Percentiles rank a stretch among this genome's conserved stretches.
Conservation (phyloP, 768 basidiomycete species). For the Pulveroboletus sp. region DNA sequence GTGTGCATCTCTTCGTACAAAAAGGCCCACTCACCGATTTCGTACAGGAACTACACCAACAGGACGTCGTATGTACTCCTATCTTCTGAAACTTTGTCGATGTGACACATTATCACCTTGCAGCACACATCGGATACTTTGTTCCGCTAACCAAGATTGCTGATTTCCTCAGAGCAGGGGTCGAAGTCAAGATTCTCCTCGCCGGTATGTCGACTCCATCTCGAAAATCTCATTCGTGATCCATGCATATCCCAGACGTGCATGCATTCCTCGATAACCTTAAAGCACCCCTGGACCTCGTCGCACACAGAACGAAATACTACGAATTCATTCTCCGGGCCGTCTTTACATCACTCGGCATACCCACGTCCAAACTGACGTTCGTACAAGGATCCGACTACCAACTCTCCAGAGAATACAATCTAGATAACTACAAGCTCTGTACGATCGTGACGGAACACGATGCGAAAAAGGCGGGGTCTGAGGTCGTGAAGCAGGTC, state of each 20-base stretch:
- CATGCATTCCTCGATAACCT: constrained; percentile 98
- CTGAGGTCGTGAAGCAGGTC: constrained; percentile 98
- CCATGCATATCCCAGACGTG: constrained; percentile 53
- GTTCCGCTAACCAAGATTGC: constrained; percentile 94
- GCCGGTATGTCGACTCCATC: constrained; percentile 50
- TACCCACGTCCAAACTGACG: constrained; percentile 78
- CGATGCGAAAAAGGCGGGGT: constrained; percentile 97
- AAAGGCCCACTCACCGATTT: neutral
- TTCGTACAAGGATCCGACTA: constrained; percentile 92
- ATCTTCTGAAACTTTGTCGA: neutral
- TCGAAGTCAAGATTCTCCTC: constrained; percentile 79
- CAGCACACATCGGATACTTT: constrained; percentile 97
- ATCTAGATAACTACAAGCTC: constrained; percentile 90
- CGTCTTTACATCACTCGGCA: constrained; percentile 86
- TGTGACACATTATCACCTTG: constrained; percentile 1
- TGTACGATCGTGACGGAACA: constrained; percentile 92
- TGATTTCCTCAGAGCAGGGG: constrained; percentile 92
- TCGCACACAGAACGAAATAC: constrained; percentile 84
- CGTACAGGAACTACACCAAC: constrained; percentile 84
- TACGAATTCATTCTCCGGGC: constrained; percentile 80
- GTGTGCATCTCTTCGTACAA: constrained; percentile 38
- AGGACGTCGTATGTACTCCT: constrained; percentile 80
- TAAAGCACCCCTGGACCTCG: constrained; percentile 92
- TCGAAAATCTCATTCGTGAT: neutral
- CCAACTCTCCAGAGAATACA: constrained; percentile 91